Conservation (phyloP, 345 rosid genomes). For the Eucalyptus leucophloia region DNA sequence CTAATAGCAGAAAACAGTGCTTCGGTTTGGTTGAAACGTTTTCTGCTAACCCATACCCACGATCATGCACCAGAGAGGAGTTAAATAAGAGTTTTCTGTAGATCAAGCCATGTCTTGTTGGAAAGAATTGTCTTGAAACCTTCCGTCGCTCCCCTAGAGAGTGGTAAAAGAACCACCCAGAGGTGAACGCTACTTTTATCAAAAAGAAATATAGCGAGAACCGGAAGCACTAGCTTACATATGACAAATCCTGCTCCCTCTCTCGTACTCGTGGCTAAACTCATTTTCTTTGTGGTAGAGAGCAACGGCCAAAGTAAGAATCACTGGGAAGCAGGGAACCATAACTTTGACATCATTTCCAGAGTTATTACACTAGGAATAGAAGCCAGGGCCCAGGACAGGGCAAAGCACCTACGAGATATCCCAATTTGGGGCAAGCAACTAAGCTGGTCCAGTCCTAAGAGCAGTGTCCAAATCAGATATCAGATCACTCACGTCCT, state of each 20-base stretch:
- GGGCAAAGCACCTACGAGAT: background rate
- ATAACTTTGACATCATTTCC: background rate
- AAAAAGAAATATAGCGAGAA: background rate
- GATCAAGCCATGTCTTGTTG: background rate
- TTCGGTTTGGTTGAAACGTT: background rate
- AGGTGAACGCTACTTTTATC: background rate
- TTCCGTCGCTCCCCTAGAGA: background rate
- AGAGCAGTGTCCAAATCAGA: conserved; percentile 74
- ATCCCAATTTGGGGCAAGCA: background rate
- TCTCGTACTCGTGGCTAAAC: background rate
- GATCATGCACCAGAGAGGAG: background rate
- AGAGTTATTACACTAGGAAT: background rate
- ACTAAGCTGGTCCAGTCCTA: conserved; percentile 40
- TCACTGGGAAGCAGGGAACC: background rate
- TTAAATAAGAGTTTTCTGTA: background rate
- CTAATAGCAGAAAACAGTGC: background rate
- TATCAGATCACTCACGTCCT: conserved; percentile 84
- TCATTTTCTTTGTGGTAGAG: background rate
- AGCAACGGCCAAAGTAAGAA: background rate
- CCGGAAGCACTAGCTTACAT: background rate
- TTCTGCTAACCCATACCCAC: background rate
- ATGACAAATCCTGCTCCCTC: background rate
- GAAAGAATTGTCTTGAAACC: background rate
- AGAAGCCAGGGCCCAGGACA: background rate
- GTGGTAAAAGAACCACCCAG: background rate